Evolutionary conservation across 768 basidiomycete species (phyloP).

Genomic region (Psilocybe subaeruginosa): DNA sequence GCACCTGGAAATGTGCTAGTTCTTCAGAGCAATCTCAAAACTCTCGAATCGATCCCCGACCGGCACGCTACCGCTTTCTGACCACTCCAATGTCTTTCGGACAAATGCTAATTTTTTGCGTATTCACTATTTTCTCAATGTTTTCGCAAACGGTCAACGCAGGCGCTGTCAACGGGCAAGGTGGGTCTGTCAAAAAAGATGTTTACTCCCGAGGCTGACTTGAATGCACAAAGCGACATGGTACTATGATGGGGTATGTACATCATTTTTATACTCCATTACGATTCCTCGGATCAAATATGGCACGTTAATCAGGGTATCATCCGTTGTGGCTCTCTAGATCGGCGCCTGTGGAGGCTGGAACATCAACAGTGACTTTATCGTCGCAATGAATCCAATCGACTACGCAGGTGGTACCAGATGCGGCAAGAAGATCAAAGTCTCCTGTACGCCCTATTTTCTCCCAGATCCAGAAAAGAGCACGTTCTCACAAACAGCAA

Average conservation of each 20-base stretch:
- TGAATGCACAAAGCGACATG: constrained; percentile 17
- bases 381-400: constrained; percentile 24
- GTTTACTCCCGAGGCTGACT: background rate
- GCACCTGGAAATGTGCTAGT: background rate
- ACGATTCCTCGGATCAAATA: no score
- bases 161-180: background rate
- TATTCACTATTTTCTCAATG: background rate
- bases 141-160: background rate
- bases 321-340: constrained; percentile 5
- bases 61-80: background rate
- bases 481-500: background rate
- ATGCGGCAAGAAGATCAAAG: constrained; percentile 20
- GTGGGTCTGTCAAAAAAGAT: background rate
- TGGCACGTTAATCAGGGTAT: no score
- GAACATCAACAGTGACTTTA: constrained; percentile 22
- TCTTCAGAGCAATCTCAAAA: background rate
- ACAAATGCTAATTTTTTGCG: background rate
- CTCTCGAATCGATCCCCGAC: background rate
- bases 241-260: constrained; percentile 22
- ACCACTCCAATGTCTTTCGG: background rate
- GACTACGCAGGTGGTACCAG: constrained; percentile 21
- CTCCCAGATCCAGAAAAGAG: background rate
- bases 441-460: constrained; percentile 21
- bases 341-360: constrained; percentile 23
- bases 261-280: background rate